A percentile compares a stretch with the other conserved stretches of the same genome.
These are phyloP conservation scores for Hyphodiscus hymeniophilus DNA, from an alignment of 495 filamentous ascomycete genomes.

Conservation along the genomic window DNA sequence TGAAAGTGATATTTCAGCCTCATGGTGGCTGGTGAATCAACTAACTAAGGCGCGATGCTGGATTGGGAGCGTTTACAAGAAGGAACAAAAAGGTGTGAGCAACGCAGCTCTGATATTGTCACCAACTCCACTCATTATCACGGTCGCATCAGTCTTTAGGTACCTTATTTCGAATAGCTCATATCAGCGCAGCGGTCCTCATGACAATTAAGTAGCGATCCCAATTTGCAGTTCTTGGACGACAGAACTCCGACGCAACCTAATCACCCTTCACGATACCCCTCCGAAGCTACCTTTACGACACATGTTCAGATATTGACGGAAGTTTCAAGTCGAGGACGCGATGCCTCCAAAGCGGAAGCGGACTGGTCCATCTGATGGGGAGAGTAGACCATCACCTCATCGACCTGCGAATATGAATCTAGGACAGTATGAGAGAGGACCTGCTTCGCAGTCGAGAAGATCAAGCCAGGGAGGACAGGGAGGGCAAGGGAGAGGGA, in stretches of 20 bases:
- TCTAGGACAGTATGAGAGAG: slow-evolving; percentile 39
- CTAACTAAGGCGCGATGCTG: neutral
- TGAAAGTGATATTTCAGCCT: neutral
- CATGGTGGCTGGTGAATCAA: neutral
- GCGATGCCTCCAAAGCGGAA: slow-evolving; percentile 37
- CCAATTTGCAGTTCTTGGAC: neutral
- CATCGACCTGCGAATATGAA: slow-evolving; percentile 41
- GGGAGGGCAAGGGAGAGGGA: slow-evolving; percentile 16
- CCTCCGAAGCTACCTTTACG: neutral
- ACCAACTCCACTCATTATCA: neutral
- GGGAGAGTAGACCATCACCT: slow-evolving; percentile 38
- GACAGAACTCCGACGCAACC: neutral
- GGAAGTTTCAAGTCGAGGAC: slow-evolving; percentile 6
- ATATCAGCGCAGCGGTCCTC: neutral
- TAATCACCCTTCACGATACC: neutral
- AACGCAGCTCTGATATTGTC: too few species aligned
- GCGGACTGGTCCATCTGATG: slow-evolving; percentile 36
- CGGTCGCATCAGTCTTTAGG: neutral
- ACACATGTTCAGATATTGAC: slow-evolving; percentile 16
- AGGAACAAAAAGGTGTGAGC: too few species aligned
- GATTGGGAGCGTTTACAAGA: too few species aligned
- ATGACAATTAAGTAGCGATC: neutral
- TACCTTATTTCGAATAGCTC: neutral
- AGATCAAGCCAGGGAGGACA: slow-evolving; percentile 20
- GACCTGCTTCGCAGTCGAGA: slow-evolving; percentile 11